These are phyloP conservation scores for Przewalskia tangutica DNA, from an alignment of 257 asterid species.

Conservation along the genomic window DNA sequence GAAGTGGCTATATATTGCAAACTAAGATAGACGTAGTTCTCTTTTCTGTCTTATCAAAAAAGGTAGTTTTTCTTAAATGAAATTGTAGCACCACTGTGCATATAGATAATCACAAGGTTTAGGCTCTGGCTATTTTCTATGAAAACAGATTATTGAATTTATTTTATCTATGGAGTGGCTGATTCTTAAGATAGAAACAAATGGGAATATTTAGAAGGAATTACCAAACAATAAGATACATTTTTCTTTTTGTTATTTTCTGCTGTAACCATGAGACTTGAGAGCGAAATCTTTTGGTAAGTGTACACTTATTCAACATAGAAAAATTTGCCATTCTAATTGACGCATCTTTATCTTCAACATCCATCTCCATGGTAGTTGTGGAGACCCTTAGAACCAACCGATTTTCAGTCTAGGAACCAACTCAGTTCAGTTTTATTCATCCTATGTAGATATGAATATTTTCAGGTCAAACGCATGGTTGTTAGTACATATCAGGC, in stretches of 20 bases:
- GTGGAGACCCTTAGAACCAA: background rate
- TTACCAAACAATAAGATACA: background rate
- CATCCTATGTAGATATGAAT: background rate
- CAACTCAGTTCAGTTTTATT: background rate
- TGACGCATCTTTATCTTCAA: background rate
- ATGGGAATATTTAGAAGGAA: background rate
- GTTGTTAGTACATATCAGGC: slow-evolving; percentile 52
- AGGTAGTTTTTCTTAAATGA: too few species aligned
- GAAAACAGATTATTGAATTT: background rate
- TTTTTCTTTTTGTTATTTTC: background rate
- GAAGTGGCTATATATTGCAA: background rate
- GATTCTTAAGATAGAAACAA: background rate
- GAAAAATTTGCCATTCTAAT: background rate
- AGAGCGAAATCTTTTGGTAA: background rate
- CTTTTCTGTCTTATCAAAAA: background rate
- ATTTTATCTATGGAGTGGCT: background rate
- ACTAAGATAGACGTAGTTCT: background rate
- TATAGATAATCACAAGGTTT: background rate
- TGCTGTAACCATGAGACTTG: background rate
- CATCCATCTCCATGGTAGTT: background rate
- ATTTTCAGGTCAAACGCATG: slow-evolving; percentile 38
- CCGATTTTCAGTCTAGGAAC: background rate
- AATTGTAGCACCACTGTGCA: background rate
- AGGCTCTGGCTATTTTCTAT: background rate
- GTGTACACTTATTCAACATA: background rate